A percentile compares a stretch with the other conserved stretches of the same genome.
Conservation (phyloP, 1,284 basidiomycete species). For the Caloboletus firmus region DNA sequence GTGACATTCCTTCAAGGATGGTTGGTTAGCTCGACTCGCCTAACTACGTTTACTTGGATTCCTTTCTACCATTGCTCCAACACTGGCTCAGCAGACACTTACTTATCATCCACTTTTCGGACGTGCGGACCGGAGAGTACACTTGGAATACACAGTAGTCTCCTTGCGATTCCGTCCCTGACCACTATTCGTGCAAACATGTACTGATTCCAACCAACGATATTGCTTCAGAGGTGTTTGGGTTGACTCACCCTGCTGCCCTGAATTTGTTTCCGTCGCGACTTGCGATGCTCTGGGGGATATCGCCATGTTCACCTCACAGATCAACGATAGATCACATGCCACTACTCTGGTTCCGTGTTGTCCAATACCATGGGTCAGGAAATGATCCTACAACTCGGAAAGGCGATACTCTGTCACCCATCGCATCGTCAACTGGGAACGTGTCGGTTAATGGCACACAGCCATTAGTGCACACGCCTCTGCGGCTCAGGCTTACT, state of each 20-base stretch:
- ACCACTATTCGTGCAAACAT: background rate
- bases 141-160: background rate
- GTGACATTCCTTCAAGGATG: background rate
- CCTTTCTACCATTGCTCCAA: background rate
- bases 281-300: conserved; percentile 87
- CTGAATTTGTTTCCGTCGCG: background rate
- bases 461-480: background rate
- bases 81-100: too few relatives aligned
- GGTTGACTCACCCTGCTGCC: background rate
- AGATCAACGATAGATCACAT: conserved; percentile 84
- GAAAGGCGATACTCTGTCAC: background rate
- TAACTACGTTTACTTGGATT: background rate
- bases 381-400: background rate
- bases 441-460: background rate
- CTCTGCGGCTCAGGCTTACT: background rate
- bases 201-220: background rate
- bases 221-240: background rate
- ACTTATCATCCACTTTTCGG: background rate
- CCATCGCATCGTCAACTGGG: background rate
- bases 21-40: background rate
- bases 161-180: background rate
- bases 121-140: background rate
- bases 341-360: conserved; percentile 65
- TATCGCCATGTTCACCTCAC: conserved; percentile 95
- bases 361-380: conserved; percentile 51